Base-by-base conservation (phyloP, 345 rosid genomes). In the Viola odorata region DNA sequence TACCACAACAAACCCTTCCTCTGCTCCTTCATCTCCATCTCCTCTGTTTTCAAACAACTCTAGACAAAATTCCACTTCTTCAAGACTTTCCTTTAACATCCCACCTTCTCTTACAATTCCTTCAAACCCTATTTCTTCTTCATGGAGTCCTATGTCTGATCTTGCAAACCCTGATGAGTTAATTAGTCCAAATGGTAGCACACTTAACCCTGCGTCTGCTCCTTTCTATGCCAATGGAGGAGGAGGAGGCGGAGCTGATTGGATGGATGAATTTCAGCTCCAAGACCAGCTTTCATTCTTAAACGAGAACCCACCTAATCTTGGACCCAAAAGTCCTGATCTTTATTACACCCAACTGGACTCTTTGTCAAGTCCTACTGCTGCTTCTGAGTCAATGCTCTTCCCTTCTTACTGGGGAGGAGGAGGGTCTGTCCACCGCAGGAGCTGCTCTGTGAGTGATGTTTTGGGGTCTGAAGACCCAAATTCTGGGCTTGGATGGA, bases 401-500 rank as follows among this genome's bases (percentile, higher is more conserved):
- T 75, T 72, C 45, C 71, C 80, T 37, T 70, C 81, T 0, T 78
- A 79, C 53, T 83, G 88, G 86, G 78, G 78, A 14, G 47, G 78
- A 14, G 47, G 47, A 6, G 73, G 73, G 11, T 65, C 85, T 37
- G 69, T 81, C 57, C 94, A 85, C 69, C 80, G 82, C 23, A 75
- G 92, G 74, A 88, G 96, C 63, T 82, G 84, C 78, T 85, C 91
- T 38, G 91, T 84, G 5, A 83, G 73, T 48, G 96, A 86, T 64
- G 82, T 77, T 67, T 73, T 82, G 73, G 95, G 90, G 39, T 75
- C 76, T 38, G 96, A 79, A 56, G 96, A 91, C 39, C 75, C 82
- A 8, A 60, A 23, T 48, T 76, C 84, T 3, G 98, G 94, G 45
- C 64, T 85, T 55, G 98, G 95, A 7, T 91, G 91, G 90, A 85